phyloP scores from a whole-genome alignment of 768 basidiomycete genomes.

The Hemileccinum impolitum region DNA sequence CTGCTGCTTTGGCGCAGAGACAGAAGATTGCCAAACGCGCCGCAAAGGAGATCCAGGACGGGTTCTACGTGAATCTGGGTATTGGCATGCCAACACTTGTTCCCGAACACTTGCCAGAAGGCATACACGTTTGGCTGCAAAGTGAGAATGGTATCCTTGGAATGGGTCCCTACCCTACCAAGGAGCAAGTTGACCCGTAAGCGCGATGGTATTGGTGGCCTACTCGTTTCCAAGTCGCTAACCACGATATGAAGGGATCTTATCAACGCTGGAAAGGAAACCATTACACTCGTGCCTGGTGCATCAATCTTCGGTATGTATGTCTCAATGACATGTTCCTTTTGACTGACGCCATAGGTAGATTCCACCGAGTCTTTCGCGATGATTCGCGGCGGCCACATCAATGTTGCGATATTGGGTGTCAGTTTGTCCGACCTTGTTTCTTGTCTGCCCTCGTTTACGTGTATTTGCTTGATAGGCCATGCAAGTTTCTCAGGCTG shows the following conservation, averaged over 20 bases:
- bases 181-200: slow-evolving; percentile 77
- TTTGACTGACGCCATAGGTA: slow-evolving; percentile 1
- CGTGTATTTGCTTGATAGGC: slow-evolving; percentile 46
- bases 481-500: slow-evolving; percentile 91
- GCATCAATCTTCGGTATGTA: slow-evolving; percentile 83
- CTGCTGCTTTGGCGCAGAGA: slow-evolving; percentile 50
- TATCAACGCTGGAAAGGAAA: slow-evolving; percentile 95
- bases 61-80: slow-evolving; percentile 84
- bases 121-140: slow-evolving; percentile 83
- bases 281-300: slow-evolving; percentile 87
- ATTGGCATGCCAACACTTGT: slow-evolving; percentile 92
- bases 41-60: slow-evolving; percentile 85
- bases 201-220: slow-evolving; percentile 27
- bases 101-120: slow-evolving; percentile 70
- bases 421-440: slow-evolving; percentile 40
- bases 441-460: slow-evolving; percentile 2
- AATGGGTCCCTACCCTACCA: slow-evolving; percentile 87
- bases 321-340: neutral
- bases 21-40: slow-evolving; percentile 82
- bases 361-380: slow-evolving; percentile 93
- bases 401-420: slow-evolving; percentile 90
- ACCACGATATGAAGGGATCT: slow-evolving; percentile 56
- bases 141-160: slow-evolving; percentile 90
- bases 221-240: neutral
- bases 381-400: slow-evolving; percentile 97